Conservation (phyloP, 2,329 filamentous ascomycete species). For the Stagonosporopsis tanaceti region DNA sequence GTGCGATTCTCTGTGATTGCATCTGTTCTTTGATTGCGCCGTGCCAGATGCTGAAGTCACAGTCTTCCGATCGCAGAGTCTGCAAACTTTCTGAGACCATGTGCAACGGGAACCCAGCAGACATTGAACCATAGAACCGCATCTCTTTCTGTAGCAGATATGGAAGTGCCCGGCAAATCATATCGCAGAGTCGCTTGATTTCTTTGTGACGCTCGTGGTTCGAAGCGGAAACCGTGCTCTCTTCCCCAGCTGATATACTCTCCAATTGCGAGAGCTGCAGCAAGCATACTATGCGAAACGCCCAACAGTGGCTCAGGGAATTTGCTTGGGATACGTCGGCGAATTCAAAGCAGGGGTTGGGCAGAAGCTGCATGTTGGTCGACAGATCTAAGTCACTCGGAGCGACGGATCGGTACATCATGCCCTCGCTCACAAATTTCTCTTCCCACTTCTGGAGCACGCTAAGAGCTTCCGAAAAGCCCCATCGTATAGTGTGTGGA, state of each 20-base stretch:
- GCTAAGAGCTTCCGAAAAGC: background rate
- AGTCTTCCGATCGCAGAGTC: background rate
- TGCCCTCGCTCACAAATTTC: background rate
- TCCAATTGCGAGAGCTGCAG: background rate
- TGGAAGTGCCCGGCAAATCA: conserved; percentile 4
- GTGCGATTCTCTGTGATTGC: background rate
- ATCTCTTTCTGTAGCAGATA: conserved; percentile 9
- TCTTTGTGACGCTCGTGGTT: background rate
- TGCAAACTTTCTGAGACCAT: conserved; percentile 10
- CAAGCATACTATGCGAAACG: conserved; percentile 1
- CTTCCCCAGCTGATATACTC: no score
- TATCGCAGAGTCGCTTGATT: background rate
- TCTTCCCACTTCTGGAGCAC: conserved; percentile 3
- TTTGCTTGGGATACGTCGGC: conserved; percentile 9
- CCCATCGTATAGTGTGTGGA: background rate
- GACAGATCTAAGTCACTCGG: background rate
- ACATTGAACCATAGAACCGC: conserved; percentile 13
- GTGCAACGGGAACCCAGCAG: conserved; percentile 4
- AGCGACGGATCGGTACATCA: background rate
- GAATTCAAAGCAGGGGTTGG: conserved; percentile 3
- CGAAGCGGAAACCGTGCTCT: background rate
- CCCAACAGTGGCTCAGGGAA: conserved; percentile 7
- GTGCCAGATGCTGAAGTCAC: background rate
- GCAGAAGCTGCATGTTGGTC: background rate
- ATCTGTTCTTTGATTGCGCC: conserved; percentile 2